Evolutionary conservation across 2,329 filamentous ascomycete species (phyloP), one percentile per base, ranked within the genome.

Genomic region (Rhinocladiella mackenziei): DNA sequence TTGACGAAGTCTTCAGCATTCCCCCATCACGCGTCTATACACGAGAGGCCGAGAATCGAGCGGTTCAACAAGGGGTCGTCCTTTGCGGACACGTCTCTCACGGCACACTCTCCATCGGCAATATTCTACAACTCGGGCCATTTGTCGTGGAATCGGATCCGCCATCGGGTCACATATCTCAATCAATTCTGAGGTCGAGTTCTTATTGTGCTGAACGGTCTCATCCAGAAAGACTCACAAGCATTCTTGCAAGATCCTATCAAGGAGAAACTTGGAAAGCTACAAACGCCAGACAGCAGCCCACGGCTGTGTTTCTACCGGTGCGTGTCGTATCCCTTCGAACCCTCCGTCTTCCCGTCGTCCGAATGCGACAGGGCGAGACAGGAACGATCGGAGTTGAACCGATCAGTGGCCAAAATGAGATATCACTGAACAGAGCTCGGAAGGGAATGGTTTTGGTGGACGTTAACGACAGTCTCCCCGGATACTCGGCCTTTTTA

Each of bases 1-100:
- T 97, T 17, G 91, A 97, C 60, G 91, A 96, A 56, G 81, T 89
- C 1, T 97, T 94, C 63, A 85, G 78, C 45, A 76, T 89, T 10
- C 78, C 83, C 1, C 76, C 77, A 1, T 78, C 80, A 1, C 81
- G 80, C 51, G 71, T 76, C 3, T 70, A 69, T 51, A 66, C 65
- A 2, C 50, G 58, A 13, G 32, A 47, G 18, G 17, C 26, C 11
- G 60, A 69, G 45, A 57, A 65, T 19, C 62, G 64, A 4, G 60
- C 70, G 33, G 63, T 67, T 25, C 73, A 76, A 39, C 65, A 71
- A 14, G 83, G 83, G 5, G 75, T 80, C n/a, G 86, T 98, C 10
- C 76, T 96, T 4, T 89, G 88, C 30, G 91, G 91, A 0, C 79
- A 92, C 52, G 72, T 96, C 9, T 81, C 84, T n/a, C 84, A 85